Percentiles rank a stretch among this genome's conserved stretches.
Conservation (phyloP, 768 basidiomycete species). For the Asterophora parasitica region DNA sequence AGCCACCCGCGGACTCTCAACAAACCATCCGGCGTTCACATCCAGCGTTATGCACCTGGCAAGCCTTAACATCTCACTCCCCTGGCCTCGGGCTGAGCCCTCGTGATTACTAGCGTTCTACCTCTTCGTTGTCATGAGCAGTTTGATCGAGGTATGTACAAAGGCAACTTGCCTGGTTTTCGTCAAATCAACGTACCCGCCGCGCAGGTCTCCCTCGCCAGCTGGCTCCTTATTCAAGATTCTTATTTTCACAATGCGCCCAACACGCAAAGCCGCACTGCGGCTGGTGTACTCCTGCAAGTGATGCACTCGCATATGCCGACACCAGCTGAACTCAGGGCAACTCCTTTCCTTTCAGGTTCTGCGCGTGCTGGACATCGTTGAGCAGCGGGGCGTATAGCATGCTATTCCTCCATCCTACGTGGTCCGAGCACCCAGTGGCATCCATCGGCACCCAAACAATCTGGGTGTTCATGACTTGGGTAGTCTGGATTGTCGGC, state of each 20-base stretch:
- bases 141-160: constrained; percentile 41
- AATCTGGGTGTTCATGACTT: constrained; percentile 55
- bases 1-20: constrained; percentile 45
- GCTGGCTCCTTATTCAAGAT: constrained; percentile 59
- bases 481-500: constrained; percentile 58
- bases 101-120: constrained; percentile 37
- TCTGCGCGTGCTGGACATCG: constrained; percentile 57
- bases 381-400: constrained; percentile 47
- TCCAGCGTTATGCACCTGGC: constrained; percentile 53
- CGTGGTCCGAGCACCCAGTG: constrained; percentile 47
- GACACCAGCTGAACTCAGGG: not conserved
- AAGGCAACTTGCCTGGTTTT: not conserved
- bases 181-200: not conserved
- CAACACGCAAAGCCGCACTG: constrained; percentile 36
- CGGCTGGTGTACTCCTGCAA: constrained; percentile 46
- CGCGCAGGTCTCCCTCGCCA: constrained; percentile 45
- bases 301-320: constrained; percentile 12
- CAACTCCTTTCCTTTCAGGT: constrained; percentile 29
- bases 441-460: constrained; percentile 56
- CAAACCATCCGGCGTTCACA: constrained; percentile 40
- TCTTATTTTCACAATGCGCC: constrained; percentile 49
- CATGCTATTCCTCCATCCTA: constrained; percentile 57
- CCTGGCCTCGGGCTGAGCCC: constrained; percentile 13
- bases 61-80: constrained; percentile 16
- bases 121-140: constrained; percentile 42